Evolutionary conservation across 768 basidiomycete species (phyloP).

Genomic region (Glaciozyma antarctica): DNA sequence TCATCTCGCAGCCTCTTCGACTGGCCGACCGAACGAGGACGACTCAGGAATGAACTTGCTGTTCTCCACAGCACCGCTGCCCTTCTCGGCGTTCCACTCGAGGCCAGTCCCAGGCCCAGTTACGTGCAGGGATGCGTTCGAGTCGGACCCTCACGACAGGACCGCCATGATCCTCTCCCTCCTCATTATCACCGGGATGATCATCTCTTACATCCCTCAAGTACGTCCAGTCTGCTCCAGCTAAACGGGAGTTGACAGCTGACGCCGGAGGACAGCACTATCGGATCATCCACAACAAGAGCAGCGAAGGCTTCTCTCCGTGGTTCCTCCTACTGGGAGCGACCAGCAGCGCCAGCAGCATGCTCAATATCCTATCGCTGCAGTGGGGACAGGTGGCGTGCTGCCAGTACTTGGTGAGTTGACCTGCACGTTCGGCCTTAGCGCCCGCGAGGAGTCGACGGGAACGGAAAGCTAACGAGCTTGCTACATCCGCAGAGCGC

Average conservation of each 20-base stretch:
- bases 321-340: conserved; percentile 77
- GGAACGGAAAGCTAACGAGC: neutral
- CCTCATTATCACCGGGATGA: conserved; percentile 59
- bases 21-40: too few relatives aligned
- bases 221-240: conserved; percentile 39
- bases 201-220: conserved; percentile 77
- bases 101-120: too few relatives aligned
- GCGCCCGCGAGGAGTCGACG: neutral
- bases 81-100: too few relatives aligned
- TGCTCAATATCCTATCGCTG: conserved; percentile 57
- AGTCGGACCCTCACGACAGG: conserved; percentile 50
- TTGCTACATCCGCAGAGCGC: conserved; percentile 45
- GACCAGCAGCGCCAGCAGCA: conserved; percentile 38
- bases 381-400: conserved; percentile 76
- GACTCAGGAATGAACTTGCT: too few relatives aligned
- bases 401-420: conserved; percentile 63
- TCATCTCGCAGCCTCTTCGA: too few relatives aligned
- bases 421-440: neutral
- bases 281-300: conserved; percentile 62
- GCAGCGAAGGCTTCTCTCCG: conserved; percentile 83
- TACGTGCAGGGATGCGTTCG: too few relatives aligned
- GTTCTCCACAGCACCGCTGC: too few relatives aligned
- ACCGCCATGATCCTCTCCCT: conserved; percentile 56
- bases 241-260: neutral
- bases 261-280: conserved; percentile 7